These are phyloP conservation scores for Coniochaeta ligniaria DNA, from an alignment of 2,329 filamentous ascomycete genomes.

Conservation along the genomic window DNA sequence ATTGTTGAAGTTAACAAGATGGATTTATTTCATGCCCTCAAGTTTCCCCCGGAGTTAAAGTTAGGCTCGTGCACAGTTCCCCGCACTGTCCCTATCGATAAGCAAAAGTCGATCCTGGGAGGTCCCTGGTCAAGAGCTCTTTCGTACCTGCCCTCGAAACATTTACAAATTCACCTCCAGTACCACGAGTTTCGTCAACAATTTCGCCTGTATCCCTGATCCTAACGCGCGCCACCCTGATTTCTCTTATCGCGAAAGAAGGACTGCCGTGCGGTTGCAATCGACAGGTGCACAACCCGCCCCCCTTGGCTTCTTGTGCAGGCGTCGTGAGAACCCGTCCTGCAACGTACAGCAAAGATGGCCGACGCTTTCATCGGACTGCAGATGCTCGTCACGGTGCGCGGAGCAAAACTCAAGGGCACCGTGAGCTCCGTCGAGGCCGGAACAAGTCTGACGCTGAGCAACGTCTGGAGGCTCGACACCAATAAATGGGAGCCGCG, in stretches of 20 bases:
- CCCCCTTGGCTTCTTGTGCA: background rate
- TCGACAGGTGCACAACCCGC: background rate
- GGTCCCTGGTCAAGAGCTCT: background rate
- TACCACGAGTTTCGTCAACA: background rate
- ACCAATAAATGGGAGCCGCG: slow-evolving; percentile 30
- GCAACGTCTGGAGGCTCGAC: slow-evolving; percentile 46
- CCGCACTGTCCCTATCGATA: background rate
- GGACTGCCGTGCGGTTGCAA: too few relatives aligned
- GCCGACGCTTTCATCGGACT: slow-evolving; percentile 67
- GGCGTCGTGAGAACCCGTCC: too few relatives aligned
- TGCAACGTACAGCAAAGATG: slow-evolving; percentile 34
- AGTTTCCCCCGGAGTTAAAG: too few relatives aligned
- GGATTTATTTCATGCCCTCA: too few relatives aligned
- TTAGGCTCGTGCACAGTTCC: too few relatives aligned
- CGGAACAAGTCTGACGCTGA: slow-evolving; percentile 61
- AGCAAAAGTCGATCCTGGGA: slow-evolving; percentile 1
- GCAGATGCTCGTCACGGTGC: slow-evolving; percentile 67
- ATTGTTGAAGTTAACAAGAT: too few relatives aligned
- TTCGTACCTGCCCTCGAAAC: background rate
- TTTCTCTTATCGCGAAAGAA: too few relatives aligned
- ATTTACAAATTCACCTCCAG: background rate
- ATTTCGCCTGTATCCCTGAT: background rate
- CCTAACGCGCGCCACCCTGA: too few relatives aligned
- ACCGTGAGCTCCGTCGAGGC: slow-evolving; percentile 61
- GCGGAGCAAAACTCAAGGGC: slow-evolving; percentile 60